Base-by-base conservation (phyloP, 768 basidiomycete genomes). In the Tricholomella constricta region DNA sequence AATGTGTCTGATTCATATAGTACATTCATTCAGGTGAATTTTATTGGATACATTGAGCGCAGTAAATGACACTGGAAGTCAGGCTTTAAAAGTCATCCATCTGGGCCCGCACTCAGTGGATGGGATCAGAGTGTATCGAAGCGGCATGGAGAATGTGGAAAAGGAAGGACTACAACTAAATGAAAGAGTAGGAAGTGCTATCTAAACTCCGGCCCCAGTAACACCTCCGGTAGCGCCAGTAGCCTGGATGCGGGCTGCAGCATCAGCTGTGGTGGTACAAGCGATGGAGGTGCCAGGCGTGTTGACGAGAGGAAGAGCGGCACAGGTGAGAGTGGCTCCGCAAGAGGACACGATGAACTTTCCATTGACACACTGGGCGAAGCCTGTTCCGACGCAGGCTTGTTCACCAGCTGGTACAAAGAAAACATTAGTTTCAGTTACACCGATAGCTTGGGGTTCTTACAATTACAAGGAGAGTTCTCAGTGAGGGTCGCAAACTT, bases 221-320 rank as follows among this genome's bases (percentile, higher is more conserved):
- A 78, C 54, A 22, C 77, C 78, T 20, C 78, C 78, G 19, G 65
- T 69, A 7, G 72, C 73, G 29, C 74, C 76, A 32, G 77, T 73
- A 6, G 68, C 70, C 17, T 69, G 62, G 45, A 81, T 78, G 41
- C 78, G 72, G 10, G 75, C 67, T 15, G 55, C 52, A 12, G 77
- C 77, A 62, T 83, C 82, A 20, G 74, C 69, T 23, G 61, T 26
- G 1, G 79, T 81, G 14, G 73, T 75, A 67, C 82, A 84, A 11
- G 78, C 70, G 54, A 83, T 69, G 6, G 76, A 78, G 8, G 81
- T 82, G 36, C 82, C 83, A 10, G 73, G 51, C 26, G 66, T 71
- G 67, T 82, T 81, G 50, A 83, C 81, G 22, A 84, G 72, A 22
- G 82, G 82, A 42, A 83, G 74, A 4, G 80, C 81, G 26, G 72